phyloP scores from a whole-genome alignment of 805 yeast species.

The Candida glaebosa region DNA sequence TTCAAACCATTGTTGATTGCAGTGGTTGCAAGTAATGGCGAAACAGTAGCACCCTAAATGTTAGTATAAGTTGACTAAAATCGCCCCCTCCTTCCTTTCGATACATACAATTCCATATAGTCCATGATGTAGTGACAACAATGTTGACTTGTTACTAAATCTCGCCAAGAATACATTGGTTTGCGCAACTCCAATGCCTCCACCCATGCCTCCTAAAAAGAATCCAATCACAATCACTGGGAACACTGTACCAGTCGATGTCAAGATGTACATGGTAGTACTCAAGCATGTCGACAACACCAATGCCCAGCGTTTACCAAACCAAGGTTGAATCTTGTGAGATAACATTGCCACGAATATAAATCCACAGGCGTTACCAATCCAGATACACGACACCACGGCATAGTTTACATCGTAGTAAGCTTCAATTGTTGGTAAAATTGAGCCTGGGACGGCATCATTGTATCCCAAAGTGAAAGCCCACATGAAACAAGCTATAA shows the following conservation, averaged over 20 bases:
- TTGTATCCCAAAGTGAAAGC: conserved; percentile 17
- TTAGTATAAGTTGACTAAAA: too few species aligned
- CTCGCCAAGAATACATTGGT: conserved; percentile 18
- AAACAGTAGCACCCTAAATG: conserved; percentile 19
- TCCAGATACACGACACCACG: conserved; percentile 26
- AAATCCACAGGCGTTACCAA: conserved; percentile 25
- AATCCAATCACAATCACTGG: conserved; percentile 20
- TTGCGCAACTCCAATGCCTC: conserved; percentile 19
- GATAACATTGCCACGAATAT: conserved; percentile 21
- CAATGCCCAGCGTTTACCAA: conserved; percentile 17
- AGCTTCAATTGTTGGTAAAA: conserved; percentile 23
- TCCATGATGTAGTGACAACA: conserved; percentile 19
- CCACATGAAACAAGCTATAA: conserved; percentile 18
- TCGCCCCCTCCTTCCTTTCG: background rate
- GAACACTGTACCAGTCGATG: conserved; percentile 18
- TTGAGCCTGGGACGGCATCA: conserved; percentile 28
- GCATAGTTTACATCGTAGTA: conserved; percentile 22
- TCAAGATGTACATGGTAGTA: conserved; percentile 15
- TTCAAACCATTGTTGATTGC: conserved; percentile 16
- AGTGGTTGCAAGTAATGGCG: conserved; percentile 23
- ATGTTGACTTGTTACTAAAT: conserved; percentile 14
- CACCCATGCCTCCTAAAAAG: conserved; percentile 22
- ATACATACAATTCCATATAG: conserved; percentile 14
- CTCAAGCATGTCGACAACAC: conserved; percentile 10
- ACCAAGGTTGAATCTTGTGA: conserved; percentile 20